Percentiles rank a stretch among this genome's conserved stretches.
These are phyloP conservation scores for Beauveria caledonica DNA, from an alignment of 2,329 filamentous ascomycete species.

Conservation along the genomic window DNA sequence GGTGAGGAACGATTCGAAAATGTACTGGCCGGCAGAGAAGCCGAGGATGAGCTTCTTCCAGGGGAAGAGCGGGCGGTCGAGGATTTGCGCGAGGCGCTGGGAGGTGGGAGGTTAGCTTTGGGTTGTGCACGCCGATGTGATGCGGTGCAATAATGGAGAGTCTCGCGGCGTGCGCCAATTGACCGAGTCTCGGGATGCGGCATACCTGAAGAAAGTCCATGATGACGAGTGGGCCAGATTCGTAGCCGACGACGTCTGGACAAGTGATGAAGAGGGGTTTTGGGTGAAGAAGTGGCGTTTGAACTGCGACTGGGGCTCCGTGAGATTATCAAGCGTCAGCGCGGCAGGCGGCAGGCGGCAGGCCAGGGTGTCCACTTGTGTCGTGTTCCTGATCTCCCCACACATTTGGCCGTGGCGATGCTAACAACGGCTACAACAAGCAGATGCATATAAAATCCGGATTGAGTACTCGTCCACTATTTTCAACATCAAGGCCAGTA, in stretches of 20 bases:
- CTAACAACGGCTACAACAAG: neutral
- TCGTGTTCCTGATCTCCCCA: neutral
- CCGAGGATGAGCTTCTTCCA: constrained; percentile 96
- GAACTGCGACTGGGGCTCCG: neutral
- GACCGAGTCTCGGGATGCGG: no score
- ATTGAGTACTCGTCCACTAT: neutral
- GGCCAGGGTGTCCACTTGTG: constrained; percentile 10
- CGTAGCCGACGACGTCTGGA: constrained; percentile 9
- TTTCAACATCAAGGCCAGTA: neutral
- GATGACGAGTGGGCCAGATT: constrained; percentile 8
- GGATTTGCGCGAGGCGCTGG: constrained; percentile 68
- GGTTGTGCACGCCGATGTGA: neutral
- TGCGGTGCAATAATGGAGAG: neutral
- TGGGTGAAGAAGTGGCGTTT: neutral
- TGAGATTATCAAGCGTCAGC: neutral
- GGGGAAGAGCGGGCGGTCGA: constrained; percentile 88
- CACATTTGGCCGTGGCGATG: neutral
- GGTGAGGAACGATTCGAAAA: constrained; percentile 83
- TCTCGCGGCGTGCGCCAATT: neutral
- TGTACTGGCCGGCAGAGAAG: constrained; percentile 86
- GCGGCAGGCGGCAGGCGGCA: neutral
- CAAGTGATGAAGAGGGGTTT: neutral
- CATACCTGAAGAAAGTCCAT: constrained; percentile 41
- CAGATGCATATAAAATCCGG: neutral
- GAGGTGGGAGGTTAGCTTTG: neutral